A percentile compares a stretch with the other conserved stretches of the same genome.
Conservation (phyloP, 306 rosid species). For the Quercus parvula region DNA sequence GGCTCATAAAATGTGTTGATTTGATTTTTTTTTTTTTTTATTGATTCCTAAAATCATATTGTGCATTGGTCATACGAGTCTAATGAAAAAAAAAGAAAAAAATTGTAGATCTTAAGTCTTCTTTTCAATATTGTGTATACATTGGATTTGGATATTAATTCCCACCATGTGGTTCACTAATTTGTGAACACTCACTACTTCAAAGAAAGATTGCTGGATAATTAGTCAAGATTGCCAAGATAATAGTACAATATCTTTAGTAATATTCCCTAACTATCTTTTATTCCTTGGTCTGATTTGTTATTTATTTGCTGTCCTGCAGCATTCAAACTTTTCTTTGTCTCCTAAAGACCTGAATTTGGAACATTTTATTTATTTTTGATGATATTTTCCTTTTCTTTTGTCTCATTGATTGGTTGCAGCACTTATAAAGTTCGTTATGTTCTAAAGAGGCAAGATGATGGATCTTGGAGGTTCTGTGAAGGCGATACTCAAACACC, state of each 20-base stretch:
- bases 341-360: background rate
- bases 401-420: conserved; percentile 31
- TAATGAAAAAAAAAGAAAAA: background rate
- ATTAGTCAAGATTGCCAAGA: background rate
- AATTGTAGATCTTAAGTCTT: too few relatives aligned
- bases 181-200: too few relatives aligned
- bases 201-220: background rate
- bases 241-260: background rate
- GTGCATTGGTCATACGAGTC: background rate
- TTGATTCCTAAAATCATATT: background rate
- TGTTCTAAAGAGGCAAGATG: conserved; percentile 67
- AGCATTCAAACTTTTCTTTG: background rate
- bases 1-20: background rate
- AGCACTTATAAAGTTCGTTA: conserved; percentile 85
- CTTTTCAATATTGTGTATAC: too few relatives aligned
- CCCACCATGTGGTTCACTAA: too few relatives aligned
- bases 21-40: background rate
- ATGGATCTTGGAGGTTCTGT: conserved; percentile 97
- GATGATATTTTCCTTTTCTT: background rate
- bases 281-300: background rate
- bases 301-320: background rate
- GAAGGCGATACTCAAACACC: conserved; percentile 61
- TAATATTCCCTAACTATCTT: background rate
- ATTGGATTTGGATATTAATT: too few relatives aligned
- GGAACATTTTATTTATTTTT: background rate